These are phyloP conservation scores for Fusarium brachygibbosum DNA, from an alignment of 2,329 filamentous ascomycete genomes.

Conservation along the genomic window DNA sequence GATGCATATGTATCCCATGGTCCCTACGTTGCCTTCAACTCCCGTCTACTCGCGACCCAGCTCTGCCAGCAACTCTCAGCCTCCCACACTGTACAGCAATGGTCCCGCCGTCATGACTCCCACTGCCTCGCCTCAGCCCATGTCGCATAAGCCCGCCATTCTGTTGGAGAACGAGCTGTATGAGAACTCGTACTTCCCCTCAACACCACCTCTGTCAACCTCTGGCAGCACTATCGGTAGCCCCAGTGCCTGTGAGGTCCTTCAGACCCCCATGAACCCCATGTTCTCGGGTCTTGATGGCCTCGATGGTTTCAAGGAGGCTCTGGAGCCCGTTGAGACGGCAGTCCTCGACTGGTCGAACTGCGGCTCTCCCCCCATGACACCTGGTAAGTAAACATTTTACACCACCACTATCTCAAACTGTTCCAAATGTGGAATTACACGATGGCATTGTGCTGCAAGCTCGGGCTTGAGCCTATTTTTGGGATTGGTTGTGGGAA, in stretches of 20 bases:
- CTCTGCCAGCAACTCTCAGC: conserved; percentile 76
- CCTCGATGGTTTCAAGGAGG: conserved; percentile 75
- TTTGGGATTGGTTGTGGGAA: conserved; percentile 36
- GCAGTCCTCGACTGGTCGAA: conserved; percentile 83
- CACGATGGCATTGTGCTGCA: conserved; percentile 33
- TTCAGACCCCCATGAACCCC: conserved; percentile 86
- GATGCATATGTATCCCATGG: conserved; percentile 67
- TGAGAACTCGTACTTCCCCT: conserved; percentile 80
- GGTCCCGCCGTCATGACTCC: conserved; percentile 77
- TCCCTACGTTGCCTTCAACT: conserved; percentile 72
- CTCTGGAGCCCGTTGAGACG: conserved; percentile 79
- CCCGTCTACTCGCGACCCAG: conserved; percentile 75
- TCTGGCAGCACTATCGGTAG: conserved; percentile 89
- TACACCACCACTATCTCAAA: conserved; percentile 6
- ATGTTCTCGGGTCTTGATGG: conserved; percentile 80
- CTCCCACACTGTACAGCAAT: conserved; percentile 68
- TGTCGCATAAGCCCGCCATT: conserved; percentile 82
- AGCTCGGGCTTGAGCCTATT: conserved; percentile 39
- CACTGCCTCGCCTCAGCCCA: conserved; percentile 79
- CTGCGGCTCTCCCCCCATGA: conserved; percentile 86
- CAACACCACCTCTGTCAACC: conserved; percentile 88
- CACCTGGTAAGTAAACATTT: conserved; percentile 80
- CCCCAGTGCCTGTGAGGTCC: conserved; percentile 80
- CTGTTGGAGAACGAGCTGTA: conserved; percentile 82
- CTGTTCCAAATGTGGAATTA: conserved; percentile 10